Conservation (phyloP, 2,329 filamentous ascomycete genomes). For the Pseudohalonectria lignicola region DNA sequence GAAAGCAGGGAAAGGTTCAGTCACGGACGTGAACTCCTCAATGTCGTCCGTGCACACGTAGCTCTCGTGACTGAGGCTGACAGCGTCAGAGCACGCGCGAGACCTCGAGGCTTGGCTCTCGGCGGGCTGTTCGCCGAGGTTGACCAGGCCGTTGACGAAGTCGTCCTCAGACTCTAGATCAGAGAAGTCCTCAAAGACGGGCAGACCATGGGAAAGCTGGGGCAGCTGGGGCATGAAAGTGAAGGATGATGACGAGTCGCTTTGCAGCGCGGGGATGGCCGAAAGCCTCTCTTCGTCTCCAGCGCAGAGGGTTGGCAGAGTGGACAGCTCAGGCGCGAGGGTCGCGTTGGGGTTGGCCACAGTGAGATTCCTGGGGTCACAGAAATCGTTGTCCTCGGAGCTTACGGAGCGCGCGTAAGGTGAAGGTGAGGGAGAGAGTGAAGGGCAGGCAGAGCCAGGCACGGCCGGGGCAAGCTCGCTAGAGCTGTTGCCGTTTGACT, state of each 20-base stretch:
- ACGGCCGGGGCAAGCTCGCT: constrained; percentile 23
- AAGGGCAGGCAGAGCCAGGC: constrained; percentile 59
- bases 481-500: no score
- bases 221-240: constrained; percentile 39
- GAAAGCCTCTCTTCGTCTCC: constrained; percentile 43
- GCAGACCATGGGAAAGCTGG: constrained; percentile 46
- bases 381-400: constrained; percentile 73
- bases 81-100: constrained; percentile 53
- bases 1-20: constrained; percentile 50
- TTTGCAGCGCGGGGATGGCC: constrained; percentile 1
- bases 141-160: constrained; percentile 63
- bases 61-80: constrained; percentile 63
- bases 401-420: constrained; percentile 61
- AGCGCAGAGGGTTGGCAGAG: constrained; percentile 50
- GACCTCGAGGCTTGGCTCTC: constrained; percentile 51
- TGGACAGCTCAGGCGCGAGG: constrained; percentile 50
- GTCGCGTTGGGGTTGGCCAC: constrained; percentile 47
- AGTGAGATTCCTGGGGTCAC: constrained; percentile 82
- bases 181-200: constrained; percentile 74
- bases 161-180: constrained; percentile 89
- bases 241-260: constrained; percentile 37
- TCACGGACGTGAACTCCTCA: constrained; percentile 59
- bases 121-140: constrained; percentile 40
- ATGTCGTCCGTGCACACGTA: constrained; percentile 68
- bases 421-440: constrained; percentile 77